Conservation (phyloP, 2,329 filamentous ascomycete species). For the Epicoccum sorghinum region DNA sequence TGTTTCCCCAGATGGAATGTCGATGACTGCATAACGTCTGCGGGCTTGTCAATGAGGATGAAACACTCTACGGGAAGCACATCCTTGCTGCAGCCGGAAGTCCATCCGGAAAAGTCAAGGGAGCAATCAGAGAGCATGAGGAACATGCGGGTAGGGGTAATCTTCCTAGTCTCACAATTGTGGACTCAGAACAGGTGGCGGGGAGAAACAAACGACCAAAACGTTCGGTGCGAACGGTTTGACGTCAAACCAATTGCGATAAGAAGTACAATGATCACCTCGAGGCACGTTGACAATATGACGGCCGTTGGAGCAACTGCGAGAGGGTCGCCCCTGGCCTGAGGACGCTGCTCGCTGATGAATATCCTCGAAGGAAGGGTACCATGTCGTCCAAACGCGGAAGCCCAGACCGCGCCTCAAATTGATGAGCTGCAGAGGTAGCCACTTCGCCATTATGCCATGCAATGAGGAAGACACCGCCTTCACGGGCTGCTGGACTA, state of each 20-base stretch:
- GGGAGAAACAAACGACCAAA: slow-evolving; percentile 3
- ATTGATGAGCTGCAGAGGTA: slow-evolving; percentile 13
- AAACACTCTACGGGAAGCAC: slow-evolving; percentile 7
- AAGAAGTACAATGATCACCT: not conserved
- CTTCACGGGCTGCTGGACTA: slow-evolving; percentile 6
- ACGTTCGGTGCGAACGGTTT: not conserved
- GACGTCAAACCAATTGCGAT: not conserved
- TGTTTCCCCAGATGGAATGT: slow-evolving; percentile 10
- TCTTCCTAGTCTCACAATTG: slow-evolving; percentile 16
- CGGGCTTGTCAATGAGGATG: slow-evolving; percentile 6
- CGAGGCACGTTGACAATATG: not conserved
- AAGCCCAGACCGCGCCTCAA: slow-evolving; percentile 11
- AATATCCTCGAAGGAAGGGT: slow-evolving; percentile 10
- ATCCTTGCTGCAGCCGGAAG: slow-evolving; percentile 8
- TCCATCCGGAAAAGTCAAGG: not conserved
- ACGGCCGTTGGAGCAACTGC: not conserved
- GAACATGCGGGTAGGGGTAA: slow-evolving; percentile 8
- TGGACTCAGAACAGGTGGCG: slow-evolving; percentile 5
- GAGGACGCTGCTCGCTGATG: not conserved
- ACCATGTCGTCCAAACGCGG: slow-evolving; percentile 8
- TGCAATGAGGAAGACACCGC: slow-evolving; percentile 17
- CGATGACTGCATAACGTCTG: slow-evolving; percentile 8
- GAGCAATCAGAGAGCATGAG: slow-evolving; percentile 9
- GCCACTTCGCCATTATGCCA: slow-evolving; percentile 8
- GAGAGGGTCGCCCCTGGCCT: not conserved